Conservation (phyloP, 257 asterid species). For the Nicotiana tomentosiformis region DNA sequence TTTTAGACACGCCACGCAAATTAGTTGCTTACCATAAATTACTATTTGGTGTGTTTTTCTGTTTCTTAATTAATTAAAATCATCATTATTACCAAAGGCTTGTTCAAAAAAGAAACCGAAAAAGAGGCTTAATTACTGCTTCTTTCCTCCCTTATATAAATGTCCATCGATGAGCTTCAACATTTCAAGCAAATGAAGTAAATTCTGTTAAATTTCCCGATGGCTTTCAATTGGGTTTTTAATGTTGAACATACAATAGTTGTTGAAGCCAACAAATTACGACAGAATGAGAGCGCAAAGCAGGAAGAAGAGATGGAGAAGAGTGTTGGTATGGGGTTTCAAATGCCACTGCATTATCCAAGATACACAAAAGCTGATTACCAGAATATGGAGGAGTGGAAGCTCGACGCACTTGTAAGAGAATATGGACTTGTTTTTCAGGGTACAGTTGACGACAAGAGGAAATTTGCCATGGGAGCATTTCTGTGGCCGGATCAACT, state of each 20-base stretch:
- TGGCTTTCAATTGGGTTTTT: constrained; percentile 17
- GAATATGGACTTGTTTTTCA: constrained; percentile 32
- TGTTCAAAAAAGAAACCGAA: not conserved
- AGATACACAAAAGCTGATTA: constrained; percentile 20
- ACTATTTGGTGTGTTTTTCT: not conserved
- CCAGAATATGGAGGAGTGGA: constrained; percentile 45
- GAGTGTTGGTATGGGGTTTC: not conserved
- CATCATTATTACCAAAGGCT: not conserved
- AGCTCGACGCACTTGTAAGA: constrained; percentile 25
- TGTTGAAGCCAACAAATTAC: not conserved
- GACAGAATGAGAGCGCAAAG: not conserved
- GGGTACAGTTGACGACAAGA: constrained; percentile 41
- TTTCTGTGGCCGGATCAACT: constrained; percentile 51
- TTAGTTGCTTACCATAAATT: not conserved
- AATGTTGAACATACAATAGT: constrained; percentile 3
- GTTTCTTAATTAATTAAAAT: not conserved
- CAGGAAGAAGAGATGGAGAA: not conserved
- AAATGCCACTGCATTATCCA: constrained; percentile 31
- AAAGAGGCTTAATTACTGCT: not conserved
- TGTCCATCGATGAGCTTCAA: not conserved
- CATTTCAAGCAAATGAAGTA: not conserved
- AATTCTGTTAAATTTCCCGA: not conserved
- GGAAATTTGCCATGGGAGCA: constrained; percentile 47
- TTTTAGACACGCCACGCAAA: constrained; percentile 5
- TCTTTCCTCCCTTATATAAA: not conserved